phyloP scores from a whole-genome alignment of 768 basidiomycete species.

The Phlebiopsis gigantea region DNA sequence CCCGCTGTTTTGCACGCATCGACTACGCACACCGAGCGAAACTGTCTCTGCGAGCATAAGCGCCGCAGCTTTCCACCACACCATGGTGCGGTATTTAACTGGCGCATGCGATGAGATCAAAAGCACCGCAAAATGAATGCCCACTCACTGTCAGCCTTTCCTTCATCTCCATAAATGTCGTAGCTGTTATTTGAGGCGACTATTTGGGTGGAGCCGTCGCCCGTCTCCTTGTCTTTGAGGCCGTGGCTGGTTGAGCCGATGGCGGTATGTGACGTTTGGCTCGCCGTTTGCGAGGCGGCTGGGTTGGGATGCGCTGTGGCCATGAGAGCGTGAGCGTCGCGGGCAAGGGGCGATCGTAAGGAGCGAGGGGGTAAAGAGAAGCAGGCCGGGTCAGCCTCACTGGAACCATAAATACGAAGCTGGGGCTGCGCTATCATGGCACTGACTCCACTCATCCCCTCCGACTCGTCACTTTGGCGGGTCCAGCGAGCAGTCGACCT shows the following conservation, averaged over 20 bases:
- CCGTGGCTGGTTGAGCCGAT: not conserved
- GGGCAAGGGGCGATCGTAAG: not conserved
- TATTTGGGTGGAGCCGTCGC: not conserved
- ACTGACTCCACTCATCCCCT: not conserved
- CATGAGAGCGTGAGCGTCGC: not conserved
- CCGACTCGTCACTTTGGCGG: not conserved
- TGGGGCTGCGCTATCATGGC: not conserved
- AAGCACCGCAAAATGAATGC: not conserved
- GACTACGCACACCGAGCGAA: conserved; percentile 22
- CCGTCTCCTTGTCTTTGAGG: conserved; percentile 2
- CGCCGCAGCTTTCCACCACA: conserved; percentile 28
- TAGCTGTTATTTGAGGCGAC: conserved; percentile 7
- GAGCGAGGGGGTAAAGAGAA: not conserved
- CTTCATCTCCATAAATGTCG: conserved; percentile 24
- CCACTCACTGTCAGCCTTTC: conserved; percentile 19
- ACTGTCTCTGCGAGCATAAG: conserved; percentile 29
- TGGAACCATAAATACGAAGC: not conserved
- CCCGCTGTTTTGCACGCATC: not conserved
- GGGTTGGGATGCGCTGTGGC: not conserved
- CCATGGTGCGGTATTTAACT: conserved; percentile 28
- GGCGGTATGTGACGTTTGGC: not conserved
- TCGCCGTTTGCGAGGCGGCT: not conserved
- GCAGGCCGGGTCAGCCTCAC: not conserved
- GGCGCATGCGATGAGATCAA: not conserved
- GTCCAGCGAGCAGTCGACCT: not conserved